A percentile compares a stretch with the other conserved stretches of the same genome.
Evolutionary conservation across 2,329 filamentous ascomycete species (phyloP).

Genomic region (Penicillium crustosum): DNA sequence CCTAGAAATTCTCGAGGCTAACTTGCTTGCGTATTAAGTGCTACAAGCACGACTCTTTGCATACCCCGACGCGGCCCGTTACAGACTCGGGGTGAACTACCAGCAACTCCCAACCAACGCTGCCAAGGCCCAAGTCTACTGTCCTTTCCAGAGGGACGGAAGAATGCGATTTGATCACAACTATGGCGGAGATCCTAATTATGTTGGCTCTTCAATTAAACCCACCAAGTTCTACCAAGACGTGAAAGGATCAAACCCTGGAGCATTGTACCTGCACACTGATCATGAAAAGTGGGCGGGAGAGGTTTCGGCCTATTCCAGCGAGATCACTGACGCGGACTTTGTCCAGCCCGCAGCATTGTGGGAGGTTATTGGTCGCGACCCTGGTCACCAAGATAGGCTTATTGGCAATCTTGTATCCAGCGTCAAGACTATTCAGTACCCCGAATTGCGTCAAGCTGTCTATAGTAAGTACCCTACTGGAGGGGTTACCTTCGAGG

Average conservation of each 20-base stretch:
- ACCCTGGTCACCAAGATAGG: constrained; percentile 36
- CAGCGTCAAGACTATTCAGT: constrained; percentile 24
- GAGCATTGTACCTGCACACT: constrained; percentile 21
- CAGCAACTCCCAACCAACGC: constrained; percentile 45
- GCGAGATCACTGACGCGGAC: constrained; percentile 26
- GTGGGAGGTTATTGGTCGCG: constrained; percentile 34
- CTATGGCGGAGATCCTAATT: constrained; percentile 61
- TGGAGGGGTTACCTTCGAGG: not conserved
- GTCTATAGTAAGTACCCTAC: constrained; percentile 30
- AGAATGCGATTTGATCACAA: constrained; percentile 49
- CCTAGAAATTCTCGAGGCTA: not conserved
- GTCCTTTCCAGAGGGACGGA: constrained; percentile 53
- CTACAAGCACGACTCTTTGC: constrained; percentile 62
- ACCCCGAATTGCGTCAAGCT: constrained; percentile 21
- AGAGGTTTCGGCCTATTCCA: constrained; percentile 24
- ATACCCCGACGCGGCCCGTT: constrained; percentile 56
- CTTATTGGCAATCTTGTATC: constrained; percentile 30
- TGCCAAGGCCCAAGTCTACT: constrained; percentile 39
- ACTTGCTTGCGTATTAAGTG: constrained; percentile 37
- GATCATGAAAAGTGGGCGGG: constrained; percentile 34
- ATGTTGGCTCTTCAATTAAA: constrained; percentile 38
- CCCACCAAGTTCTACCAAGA: constrained; percentile 21
- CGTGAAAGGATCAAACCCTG: not conserved
- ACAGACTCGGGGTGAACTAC: constrained; percentile 45
- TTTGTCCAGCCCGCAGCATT: constrained; percentile 33